phyloP scores from a whole-genome alignment of 306 rosid species.

The apple (Malus domestica) region ASM211411v1 NC_041803.1:18730501-18731000 shows the following conservation, averaged over 20 bases:
- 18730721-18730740: not conserved
- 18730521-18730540: not conserved
- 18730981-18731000: conserved; percentile 33
- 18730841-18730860: conserved; percentile 45
- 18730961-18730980: conserved; percentile 41
- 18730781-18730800: conserved; percentile 34
- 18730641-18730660: conserved; percentile 47
- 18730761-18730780: not conserved
- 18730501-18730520: not conserved
- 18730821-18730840: conserved; percentile 84
- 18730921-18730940: not conserved
- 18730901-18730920: not conserved
- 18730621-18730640: conserved; percentile 75
- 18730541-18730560: conserved; percentile 23
- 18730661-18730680: conserved; percentile 42
- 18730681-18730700: not conserved
- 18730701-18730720: not conserved
- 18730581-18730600: conserved; percentile 55
- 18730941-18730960: conserved; percentile 39
- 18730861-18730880: not conserved
- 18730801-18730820: conserved; percentile 90
- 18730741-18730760: not conserved
- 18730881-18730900: not conserved
- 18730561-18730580: conserved; percentile 70
- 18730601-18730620: conserved; percentile 45